Evolutionary conservation across 2,329 filamentous ascomycete genomes (phyloP), one percentile per base, ranked within the genome.

Genomic region (Monosporascus sp.): DNA sequence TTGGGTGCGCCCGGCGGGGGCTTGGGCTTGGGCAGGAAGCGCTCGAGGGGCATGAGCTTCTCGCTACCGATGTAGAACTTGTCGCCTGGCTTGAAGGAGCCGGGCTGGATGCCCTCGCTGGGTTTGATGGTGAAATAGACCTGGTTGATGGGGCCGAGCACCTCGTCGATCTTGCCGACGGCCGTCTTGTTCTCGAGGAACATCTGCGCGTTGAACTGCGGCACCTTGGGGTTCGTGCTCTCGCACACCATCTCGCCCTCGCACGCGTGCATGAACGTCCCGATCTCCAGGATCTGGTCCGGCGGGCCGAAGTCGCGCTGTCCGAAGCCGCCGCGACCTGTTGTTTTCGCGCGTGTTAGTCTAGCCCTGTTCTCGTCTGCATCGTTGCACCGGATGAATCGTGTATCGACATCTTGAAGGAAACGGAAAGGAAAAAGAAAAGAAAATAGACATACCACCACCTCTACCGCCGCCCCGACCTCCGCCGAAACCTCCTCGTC

Each of bases 61-160:
- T 97, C 94, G 67, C 86, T 84, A 64, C 87, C 89, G 68, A 97
- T 96, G 79, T 86, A 99, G 77, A 99, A 95, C 78, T 95, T 96
- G 80, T 97, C 94, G 70, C 94, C 94, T 58, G 86, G 76, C 79
- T 97, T 96, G 86, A 97, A 99, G 41, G 89, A 94, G 55, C 86
- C 84, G 58, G 94, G 91, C 74, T 96, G 89, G 72, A 99, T 97
- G 65, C 94, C 94, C 71, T 97, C 93, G 70, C 91, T 86, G 52
- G 93, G 92, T 78, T 97, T 97, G 74, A 99, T 88, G 67, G 93
- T 97, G 81, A 99, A 99, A 80, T 88, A 96, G 67, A 97, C 90
- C 75, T 97, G 88, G 81, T 96, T 97, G 74, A 99, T 89, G 59
- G 94, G 93, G 54, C 94, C 94, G 63, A 99, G 87, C 63, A 99